phyloP scores from a whole-genome alignment of 2,329 filamentous ascomycete species.

The Aspergillus sojae region DNA sequence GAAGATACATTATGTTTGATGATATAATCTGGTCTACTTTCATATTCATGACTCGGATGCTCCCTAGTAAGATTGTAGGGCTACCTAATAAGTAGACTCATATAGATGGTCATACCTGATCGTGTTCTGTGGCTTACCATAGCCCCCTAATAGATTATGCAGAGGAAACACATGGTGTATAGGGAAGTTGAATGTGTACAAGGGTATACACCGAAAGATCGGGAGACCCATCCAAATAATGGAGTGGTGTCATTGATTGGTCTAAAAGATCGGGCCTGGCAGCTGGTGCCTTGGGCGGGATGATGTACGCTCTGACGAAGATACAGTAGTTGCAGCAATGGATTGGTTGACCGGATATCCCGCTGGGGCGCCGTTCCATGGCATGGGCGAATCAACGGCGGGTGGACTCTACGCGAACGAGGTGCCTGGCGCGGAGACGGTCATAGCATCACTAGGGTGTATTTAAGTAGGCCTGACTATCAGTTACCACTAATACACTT shows the following conservation, averaged over 20 bases:
- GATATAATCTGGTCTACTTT: background rate
- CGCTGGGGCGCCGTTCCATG: conserved; percentile 13
- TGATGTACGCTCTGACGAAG: conserved; percentile 33
- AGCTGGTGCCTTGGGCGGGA: conserved; percentile 30
- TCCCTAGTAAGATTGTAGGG: background rate
- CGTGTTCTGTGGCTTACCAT: background rate
- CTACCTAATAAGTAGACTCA: background rate
- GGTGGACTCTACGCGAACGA: conserved; percentile 11
- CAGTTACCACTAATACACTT: background rate
- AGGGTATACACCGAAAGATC: conserved; percentile 28
- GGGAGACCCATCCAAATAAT: conserved; percentile 22
- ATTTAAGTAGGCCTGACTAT: background rate
- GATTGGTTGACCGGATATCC: conserved; percentile 27
- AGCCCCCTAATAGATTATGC: background rate
- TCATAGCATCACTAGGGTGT: conserved; percentile 11
- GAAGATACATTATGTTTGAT: background rate
- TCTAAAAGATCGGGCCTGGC: conserved; percentile 28
- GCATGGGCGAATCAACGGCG: conserved; percentile 20
- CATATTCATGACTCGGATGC: background rate
- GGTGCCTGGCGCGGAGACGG: conserved; percentile 18
- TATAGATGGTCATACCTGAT: background rate
- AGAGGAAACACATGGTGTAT: background rate
- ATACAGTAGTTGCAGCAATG: conserved; percentile 18
- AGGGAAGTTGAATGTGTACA: conserved; percentile 11
- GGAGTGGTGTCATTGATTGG: conserved; percentile 19